Evolutionary conservation across 2,329 filamentous ascomycete genomes (phyloP), one percentile per base, ranked within the genome.

Genomic region (Talaromyces verruculosus): DNA sequence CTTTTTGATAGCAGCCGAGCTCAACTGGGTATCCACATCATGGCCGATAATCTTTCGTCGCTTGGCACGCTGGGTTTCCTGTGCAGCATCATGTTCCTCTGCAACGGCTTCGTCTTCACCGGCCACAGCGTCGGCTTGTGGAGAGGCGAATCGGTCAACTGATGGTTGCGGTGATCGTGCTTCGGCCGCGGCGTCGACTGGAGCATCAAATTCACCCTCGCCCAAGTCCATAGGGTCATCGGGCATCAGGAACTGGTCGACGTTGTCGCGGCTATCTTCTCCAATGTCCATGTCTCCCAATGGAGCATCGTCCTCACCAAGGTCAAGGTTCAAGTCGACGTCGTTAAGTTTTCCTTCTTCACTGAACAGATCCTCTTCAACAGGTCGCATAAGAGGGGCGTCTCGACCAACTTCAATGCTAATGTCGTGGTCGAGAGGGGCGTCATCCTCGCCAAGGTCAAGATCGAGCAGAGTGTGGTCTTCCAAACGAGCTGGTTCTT

Each of bases 401-500:
- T 96, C 90, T 88, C 94, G 91, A 74, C 94, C 95, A 71, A 92
- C 84, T 88, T 99, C 95, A 66, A 97, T 89, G 73, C 89, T 95
- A 67, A 82, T 79, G 64, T 83, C 79, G 62, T 87, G 85, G 39
- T 85, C 87, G 67, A 92, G 85, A 70, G 92, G 89, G 39, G 92
- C 82, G 68, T 86, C 83, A 67, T 87, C 82, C 33, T 85, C 84
- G 66, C 84, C 83, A 68, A 95, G 83, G 71, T 90, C 90, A 71
- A 93, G 88, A 72, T 92, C 90, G 64, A 94, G 81, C 69, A 91
- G 86, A 33, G 92, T 83, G 64, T 90, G 90, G 63, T 92, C 83
- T 72, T 92, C 90, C 69, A 80, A 75, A 67, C 79, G 82, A 33
- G 81, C 77, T 47, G 82, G 79, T 69, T 85, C 84, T 63, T 89